Conservation (phyloP, 768 basidiomycete species). For the Trichaptum fuscoviolaceum region DNA sequence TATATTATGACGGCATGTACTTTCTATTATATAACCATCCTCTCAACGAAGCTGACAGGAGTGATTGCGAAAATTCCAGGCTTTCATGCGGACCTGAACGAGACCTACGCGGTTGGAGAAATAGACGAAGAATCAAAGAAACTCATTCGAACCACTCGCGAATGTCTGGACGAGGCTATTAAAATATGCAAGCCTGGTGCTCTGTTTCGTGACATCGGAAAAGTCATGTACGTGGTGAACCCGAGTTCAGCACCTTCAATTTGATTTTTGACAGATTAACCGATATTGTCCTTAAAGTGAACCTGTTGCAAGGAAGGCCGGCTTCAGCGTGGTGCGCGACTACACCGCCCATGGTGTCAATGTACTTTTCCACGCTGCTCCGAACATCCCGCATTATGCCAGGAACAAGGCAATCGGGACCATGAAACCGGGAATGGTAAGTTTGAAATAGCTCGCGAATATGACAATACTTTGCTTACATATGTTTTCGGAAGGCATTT, state of each 20-base stretch:
- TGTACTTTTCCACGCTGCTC: slow-evolving; percentile 75
- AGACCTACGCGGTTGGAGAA: slow-evolving; percentile 84
- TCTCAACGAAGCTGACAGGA: slow-evolving; percentile 10
- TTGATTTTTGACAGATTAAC: background rate
- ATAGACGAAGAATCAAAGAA: slow-evolving; percentile 80
- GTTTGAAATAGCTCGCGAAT: slow-evolving; percentile 17
- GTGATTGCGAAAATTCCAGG: slow-evolving; percentile 37
- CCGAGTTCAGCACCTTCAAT: background rate
- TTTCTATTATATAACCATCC: no score
- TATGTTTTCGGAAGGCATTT: slow-evolving; percentile 33
- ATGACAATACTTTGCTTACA: no score
- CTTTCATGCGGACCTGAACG: slow-evolving; percentile 92
- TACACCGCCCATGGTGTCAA: slow-evolving; percentile 93
- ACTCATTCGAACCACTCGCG: slow-evolving; percentile 76
- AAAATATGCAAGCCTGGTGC: slow-evolving; percentile 91
- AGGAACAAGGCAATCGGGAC: slow-evolving; percentile 90
- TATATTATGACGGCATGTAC: slow-evolving; percentile 67
- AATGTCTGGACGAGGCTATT: slow-evolving; percentile 85
- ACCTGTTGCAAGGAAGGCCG: slow-evolving; percentile 73
- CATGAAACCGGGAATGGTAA: slow-evolving; percentile 91
- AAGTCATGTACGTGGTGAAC: slow-evolving; percentile 59
- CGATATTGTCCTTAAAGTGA: slow-evolving; percentile 45
- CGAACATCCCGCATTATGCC: slow-evolving; percentile 92
- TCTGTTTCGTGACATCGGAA: slow-evolving; percentile 83
- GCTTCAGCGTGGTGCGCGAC: slow-evolving; percentile 83